Percentiles rank a stretch among this genome's conserved stretches.
Evolutionary conservation across 176 grass and related monocot genomes (phyloP).

Genomic region (Oryza australiensis): DNA sequence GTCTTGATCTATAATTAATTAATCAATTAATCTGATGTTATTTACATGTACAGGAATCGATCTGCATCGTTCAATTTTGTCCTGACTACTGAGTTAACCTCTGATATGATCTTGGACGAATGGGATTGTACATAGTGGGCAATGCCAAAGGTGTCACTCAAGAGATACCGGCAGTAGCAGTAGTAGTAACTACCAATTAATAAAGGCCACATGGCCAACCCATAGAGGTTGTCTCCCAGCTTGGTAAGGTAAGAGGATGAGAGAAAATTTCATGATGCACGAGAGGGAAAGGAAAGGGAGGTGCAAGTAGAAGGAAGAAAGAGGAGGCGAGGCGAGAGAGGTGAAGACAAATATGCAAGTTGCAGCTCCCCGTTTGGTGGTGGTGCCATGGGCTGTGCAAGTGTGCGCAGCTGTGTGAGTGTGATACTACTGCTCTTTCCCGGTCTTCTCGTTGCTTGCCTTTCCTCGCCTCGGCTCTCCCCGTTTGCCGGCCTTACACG

Average conservation of each 20-base stretch:
- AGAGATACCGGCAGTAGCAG: not conserved
- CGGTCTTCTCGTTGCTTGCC: not conserved
- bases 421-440: not conserved
- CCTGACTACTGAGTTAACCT: not conserved
- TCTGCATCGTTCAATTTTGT: not conserved
- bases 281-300: not conserved
- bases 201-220: conserved; percentile 60
- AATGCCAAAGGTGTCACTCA: conserved; percentile 4
- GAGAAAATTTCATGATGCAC: conserved; percentile 9
- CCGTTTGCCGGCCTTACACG: conserved; percentile 51
- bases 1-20: not conserved
- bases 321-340: not conserved
- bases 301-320: not conserved
- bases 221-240: conserved; percentile 38
- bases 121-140: not conserved
- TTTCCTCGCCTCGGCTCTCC: not conserved
- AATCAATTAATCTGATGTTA: not conserved
- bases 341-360: not conserved
- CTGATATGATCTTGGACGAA: not conserved
- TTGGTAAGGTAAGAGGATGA: not conserved
- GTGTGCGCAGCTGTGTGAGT: no score
- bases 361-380: conserved; percentile 12
- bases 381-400: not conserved
- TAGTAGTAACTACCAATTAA: not conserved
- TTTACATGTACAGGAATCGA: not conserved